phyloP scores from a whole-genome alignment of 2,329 filamentous ascomycete genomes.

The Rhynchosporium graminicola region DNA sequence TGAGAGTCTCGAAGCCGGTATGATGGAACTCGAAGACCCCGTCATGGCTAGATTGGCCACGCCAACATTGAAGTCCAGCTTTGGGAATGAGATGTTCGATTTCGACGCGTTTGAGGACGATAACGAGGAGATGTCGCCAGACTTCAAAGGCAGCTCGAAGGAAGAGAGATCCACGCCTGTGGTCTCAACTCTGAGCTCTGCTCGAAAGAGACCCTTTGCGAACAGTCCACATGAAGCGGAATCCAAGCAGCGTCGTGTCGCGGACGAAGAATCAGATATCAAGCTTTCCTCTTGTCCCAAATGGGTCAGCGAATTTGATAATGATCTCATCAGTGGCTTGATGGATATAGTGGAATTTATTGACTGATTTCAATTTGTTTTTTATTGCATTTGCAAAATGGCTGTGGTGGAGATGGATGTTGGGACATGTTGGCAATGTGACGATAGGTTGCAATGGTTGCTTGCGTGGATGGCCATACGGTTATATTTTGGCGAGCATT shows the following conservation, averaged over 20 bases:
- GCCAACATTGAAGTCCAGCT: conserved; percentile 29
- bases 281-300: conserved; percentile 29
- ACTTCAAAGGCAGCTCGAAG: neutral
- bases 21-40: conserved; percentile 34
- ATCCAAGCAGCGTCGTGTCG: conserved; percentile 28
- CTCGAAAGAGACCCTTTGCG: conserved; percentile 25
- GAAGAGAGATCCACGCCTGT: conserved; percentile 8
- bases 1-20: conserved; percentile 32
- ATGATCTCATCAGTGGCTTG: conserved; percentile 38
- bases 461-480: neutral
- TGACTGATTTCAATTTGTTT: neutral
- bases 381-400: neutral
- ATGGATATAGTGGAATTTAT: conserved; percentile 39
- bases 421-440: neutral
- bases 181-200: neutral
- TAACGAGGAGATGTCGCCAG: neutral
- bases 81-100: conserved; percentile 34
- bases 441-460: neutral
- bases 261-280: conserved; percentile 13
- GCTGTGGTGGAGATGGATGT: neutral
- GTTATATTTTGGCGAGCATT: neutral
- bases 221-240: conserved; percentile 20
- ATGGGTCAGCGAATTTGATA: conserved; percentile 41
- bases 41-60: conserved; percentile 17
- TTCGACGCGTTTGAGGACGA: conserved; percentile 31